Conservation (phyloP, 2,329 filamentous ascomycete genomes). For the Emergomyces africanus region DNA sequence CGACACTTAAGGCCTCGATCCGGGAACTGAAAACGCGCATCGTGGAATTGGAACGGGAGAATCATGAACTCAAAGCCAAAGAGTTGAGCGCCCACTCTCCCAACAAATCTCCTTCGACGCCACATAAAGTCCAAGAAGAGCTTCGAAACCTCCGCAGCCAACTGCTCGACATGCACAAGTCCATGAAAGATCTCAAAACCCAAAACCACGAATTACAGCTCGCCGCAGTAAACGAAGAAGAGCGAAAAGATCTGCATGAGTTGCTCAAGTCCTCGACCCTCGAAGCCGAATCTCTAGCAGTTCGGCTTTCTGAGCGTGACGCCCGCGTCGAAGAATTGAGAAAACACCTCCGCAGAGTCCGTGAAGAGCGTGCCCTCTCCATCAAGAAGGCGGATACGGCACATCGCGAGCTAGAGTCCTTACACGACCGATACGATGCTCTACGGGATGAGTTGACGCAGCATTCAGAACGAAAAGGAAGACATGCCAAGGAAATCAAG, state of each 20-base stretch:
- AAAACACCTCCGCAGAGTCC: constrained; percentile 51
- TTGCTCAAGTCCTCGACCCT: constrained; percentile 35
- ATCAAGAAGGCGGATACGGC: constrained; percentile 29
- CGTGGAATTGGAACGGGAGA: constrained; percentile 52
- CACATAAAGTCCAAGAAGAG: constrained; percentile 37
- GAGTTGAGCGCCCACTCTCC: constrained; percentile 42
- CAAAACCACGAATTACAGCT: constrained; percentile 40
- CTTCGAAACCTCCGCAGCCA: constrained; percentile 47
- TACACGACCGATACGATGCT: constrained; percentile 52
- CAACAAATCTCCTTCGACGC: constrained; percentile 39
- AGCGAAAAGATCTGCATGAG: constrained; percentile 33
- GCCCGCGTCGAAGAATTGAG: constrained; percentile 45
- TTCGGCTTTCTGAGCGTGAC: constrained; percentile 58
- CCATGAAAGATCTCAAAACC: constrained; percentile 42
- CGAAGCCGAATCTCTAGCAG: constrained; percentile 53
- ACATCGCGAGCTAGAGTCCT: constrained; percentile 30
- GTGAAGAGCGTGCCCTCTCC: constrained; percentile 33
- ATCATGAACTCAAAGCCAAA: constrained; percentile 46
- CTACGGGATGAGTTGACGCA: constrained; percentile 34
- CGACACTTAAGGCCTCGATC: constrained; percentile 48
- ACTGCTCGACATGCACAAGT: constrained; percentile 47
- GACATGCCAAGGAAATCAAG: constrained; percentile 53
- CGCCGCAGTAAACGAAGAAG: constrained; percentile 34
- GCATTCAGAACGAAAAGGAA: constrained; percentile 29
- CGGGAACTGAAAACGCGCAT: constrained; percentile 53